Conservation (phyloP, 2,329 filamentous ascomycete genomes). For the Ascochyta fabae region DNA sequence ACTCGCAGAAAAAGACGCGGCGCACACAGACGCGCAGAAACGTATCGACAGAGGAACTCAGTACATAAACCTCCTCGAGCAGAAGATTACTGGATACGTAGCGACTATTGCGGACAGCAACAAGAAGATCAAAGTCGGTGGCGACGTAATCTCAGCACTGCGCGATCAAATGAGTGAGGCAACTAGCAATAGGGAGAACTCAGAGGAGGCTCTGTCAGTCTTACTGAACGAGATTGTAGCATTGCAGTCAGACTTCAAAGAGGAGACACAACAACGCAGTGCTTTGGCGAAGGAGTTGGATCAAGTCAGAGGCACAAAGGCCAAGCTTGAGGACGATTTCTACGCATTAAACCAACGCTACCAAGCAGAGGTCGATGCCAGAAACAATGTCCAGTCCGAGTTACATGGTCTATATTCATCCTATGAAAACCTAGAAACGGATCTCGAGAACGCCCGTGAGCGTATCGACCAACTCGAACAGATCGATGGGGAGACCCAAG, state of each 20-base stretch:
- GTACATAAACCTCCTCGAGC: slow-evolving; percentile 31
- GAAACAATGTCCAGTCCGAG: slow-evolving; percentile 27
- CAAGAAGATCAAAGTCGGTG: slow-evolving; percentile 32
- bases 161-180: slow-evolving; percentile 34
- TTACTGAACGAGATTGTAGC: slow-evolving; percentile 24
- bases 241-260: slow-evolving; percentile 23
- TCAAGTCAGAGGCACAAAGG: slow-evolving; percentile 21
- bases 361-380: slow-evolving; percentile 20
- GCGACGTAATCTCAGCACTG: slow-evolving; percentile 31
- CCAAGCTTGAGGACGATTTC: slow-evolving; percentile 31
- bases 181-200: slow-evolving; percentile 26
- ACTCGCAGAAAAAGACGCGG: slow-evolving; percentile 30
- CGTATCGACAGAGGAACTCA: slow-evolving; percentile 32
- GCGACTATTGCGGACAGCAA: slow-evolving; percentile 30
- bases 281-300: slow-evolving; percentile 34
- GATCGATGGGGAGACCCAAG: slow-evolving; percentile 24
- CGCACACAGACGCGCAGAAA: slow-evolving; percentile 21
- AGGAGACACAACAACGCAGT: slow-evolving; percentile 22
- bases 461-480: slow-evolving; percentile 30
- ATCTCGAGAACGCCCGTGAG: slow-evolving; percentile 31
- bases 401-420: slow-evolving; percentile 27
- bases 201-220: slow-evolving; percentile 31
- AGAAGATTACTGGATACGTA: slow-evolving; percentile 32
- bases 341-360: slow-evolving; percentile 18
- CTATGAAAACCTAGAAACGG: slow-evolving; percentile 22